Evolutionary conservation across 768 basidiomycete species (phyloP), one percentile per base, ranked within the genome.

Genomic region (Termitomyces sp.): DNA sequence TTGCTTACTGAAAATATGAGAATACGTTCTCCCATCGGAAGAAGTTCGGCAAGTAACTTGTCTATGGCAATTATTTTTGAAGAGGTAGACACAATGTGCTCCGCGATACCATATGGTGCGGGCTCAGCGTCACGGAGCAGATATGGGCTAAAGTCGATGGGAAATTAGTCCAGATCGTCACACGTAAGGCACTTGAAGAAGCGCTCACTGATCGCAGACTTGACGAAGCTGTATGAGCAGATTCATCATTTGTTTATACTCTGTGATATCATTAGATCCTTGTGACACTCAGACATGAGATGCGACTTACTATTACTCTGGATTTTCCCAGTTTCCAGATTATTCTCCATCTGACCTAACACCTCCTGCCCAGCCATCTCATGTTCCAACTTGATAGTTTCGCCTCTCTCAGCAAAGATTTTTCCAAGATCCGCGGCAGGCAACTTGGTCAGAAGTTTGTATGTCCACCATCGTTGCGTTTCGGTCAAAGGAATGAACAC

Each of bases 141-240:
- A 60, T 84, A 85, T 13, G 83, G 83, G 56, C 82, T 39, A 41
- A 42, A 54, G 23, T 43, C 2, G 23, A 23, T 5, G 12, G 25
- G 23, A 23, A 15, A 18, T 42, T 5, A 23, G 22, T 52, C 29
- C 18, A 33, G 10, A 9, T 15, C 23, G 25, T 3, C 12, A 13
- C 9, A 23, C 13, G 5, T 18, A 38, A 4, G 18, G 50, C 32
- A 6, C 16, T 15, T 23, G 12, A n/a, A n/a, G 18, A 47, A 9
- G 27, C 3, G 63, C 81, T 31, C 58, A 83, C 80, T 89, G 87
- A 61, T 86, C 85, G 66, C 87, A 89, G 45, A 86, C 78, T 72
- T 81, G 80, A 42, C 86, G 76, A 11, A 89, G 71, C 66, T 89
- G 86, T 74, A 89, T 79, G 43, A 89, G 65, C n/a, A 89, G 72